These are phyloP conservation scores for Melanomma pulvis-pyrius DNA, from an alignment of 495 filamentous ascomycete species.

Conservation along the genomic window DNA sequence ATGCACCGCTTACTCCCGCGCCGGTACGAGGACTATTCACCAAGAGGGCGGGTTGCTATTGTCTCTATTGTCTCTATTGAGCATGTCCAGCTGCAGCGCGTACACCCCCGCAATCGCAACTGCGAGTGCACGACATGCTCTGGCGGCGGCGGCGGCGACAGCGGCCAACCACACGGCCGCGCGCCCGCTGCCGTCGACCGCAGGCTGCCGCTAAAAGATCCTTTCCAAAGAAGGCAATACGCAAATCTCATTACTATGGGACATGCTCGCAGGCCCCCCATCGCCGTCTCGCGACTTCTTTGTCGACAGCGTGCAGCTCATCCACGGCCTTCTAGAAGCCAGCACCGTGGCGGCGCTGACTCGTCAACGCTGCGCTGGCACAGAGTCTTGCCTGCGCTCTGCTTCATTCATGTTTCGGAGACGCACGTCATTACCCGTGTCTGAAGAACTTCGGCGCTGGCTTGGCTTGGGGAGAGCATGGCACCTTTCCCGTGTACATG, in stretches of 20 bases:
- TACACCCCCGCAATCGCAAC: not conserved
- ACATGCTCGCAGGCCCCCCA: too few species aligned
- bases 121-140: not conserved
- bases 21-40: too few species aligned
- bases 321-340: not conserved
- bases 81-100: not conserved
- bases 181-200: not conserved
- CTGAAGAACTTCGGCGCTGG: too few species aligned
- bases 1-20: not conserved
- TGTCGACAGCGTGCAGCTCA: not conserved
- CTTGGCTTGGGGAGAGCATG: too few species aligned
- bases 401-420: conserved; percentile 19
- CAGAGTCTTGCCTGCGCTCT: not conserved
- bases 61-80: not conserved
- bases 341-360: not conserved
- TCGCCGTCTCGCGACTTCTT: too few species aligned
- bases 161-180: not conserved
- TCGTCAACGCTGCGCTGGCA: not conserved
- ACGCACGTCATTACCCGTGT: conserved; percentile 24
- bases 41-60: not conserved
- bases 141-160: not conserved
- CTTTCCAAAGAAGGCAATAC: not conserved
- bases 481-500: too few species aligned
- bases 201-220: not conserved
- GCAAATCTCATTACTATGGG: not conserved